Base-by-base conservation (phyloP, 768 basidiomycete genomes). In the Lyophyllum decastes region DNA sequence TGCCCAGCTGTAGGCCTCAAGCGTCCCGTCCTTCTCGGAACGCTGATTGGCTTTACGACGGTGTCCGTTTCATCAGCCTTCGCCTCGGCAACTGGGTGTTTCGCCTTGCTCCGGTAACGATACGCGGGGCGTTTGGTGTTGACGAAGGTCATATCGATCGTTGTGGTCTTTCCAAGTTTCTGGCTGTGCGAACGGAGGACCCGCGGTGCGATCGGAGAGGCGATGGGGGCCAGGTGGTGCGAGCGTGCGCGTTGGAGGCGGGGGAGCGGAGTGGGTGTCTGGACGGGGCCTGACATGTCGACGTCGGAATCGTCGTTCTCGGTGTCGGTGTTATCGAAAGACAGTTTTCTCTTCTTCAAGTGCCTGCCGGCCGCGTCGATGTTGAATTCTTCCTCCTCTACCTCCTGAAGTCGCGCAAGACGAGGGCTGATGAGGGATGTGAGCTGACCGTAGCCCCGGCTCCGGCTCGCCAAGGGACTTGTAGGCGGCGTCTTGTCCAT, bases 381-480 rank as follows among this genome's bases (percentile, higher is more conserved):
- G 26, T 54, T 47, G 12, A 43, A 19, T 17, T 52, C 58, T 51
- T 53, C 60, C 50, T 68, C 72, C 34, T 73, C 70, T 38, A 70
- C 73, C 52, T 74, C 74, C 10, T 64, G 65, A 27, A 75, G 61
- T 50, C 63, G 60, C 33, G 60, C 66, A 17, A 76, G 70, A 19
- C 65, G 66, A 2, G 71, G 67, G 41, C 66, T 68, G 19, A 67
- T 49, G 12, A 66, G 51, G 8, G 65, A 65, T 11, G 54, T 52
- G 16, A 57, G 50, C 22, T 64, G 52, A 33, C 52, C 57, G 19
- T 57, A 34, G 21, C 64, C 65, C 47, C 62, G 66, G 33, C 64
- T 66, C 16, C 70, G 68, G 57, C 66, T 66, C 14, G 72, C 72
- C 49, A 78, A 58, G 1, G 77, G 77, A 53, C 76, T 78, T 10